phyloP scores from a whole-genome alignment of 768 basidiomycete genomes.

The Auriculariales sp. region DNA sequence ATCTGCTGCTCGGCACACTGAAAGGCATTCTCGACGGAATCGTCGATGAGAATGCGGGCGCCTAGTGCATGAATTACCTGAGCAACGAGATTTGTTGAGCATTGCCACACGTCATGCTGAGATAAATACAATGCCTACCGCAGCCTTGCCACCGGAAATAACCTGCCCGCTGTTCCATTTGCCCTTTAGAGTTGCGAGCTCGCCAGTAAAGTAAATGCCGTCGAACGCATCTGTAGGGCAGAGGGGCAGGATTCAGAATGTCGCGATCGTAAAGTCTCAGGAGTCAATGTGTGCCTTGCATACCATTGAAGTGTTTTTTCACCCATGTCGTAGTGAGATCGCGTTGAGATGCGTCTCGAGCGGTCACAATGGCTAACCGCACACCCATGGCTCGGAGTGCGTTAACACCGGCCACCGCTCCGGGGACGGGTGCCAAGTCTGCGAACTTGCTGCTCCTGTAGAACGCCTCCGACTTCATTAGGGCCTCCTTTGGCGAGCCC shows the following conservation, averaged over 20 bases:
- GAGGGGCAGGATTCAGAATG: neutral
- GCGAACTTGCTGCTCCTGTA: constrained; percentile 37
- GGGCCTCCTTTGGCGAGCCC: constrained; percentile 45
- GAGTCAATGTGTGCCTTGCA: constrained; percentile 7
- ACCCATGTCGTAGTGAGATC: constrained; percentile 56
- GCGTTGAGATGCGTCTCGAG: constrained; percentile 40
- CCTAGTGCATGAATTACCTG: constrained; percentile 52
- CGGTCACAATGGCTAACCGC: constrained; percentile 60
- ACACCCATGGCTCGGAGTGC: constrained; percentile 48
- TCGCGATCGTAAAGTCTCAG: neutral
- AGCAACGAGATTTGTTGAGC: neutral
- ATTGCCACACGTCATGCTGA: neutral
- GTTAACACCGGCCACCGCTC: constrained; percentile 43
- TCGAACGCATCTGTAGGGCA: constrained; percentile 30
- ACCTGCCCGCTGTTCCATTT: constrained; percentile 15
- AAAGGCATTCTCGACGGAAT: constrained; percentile 66
- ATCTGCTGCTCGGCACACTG: constrained; percentile 38
- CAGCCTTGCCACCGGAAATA: constrained; percentile 50
- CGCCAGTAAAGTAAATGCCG: constrained; percentile 56
- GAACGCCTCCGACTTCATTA: constrained; percentile 42
- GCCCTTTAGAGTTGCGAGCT: constrained; percentile 40
- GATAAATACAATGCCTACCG: constrained; percentile 22
- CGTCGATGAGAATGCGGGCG: constrained; percentile 60
- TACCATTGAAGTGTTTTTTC: constrained; percentile 47
- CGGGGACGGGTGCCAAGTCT: constrained; percentile 36